Conservation (phyloP, 2,329 filamentous ascomycete genomes). For the Pseudonectria foliicola region DNA sequence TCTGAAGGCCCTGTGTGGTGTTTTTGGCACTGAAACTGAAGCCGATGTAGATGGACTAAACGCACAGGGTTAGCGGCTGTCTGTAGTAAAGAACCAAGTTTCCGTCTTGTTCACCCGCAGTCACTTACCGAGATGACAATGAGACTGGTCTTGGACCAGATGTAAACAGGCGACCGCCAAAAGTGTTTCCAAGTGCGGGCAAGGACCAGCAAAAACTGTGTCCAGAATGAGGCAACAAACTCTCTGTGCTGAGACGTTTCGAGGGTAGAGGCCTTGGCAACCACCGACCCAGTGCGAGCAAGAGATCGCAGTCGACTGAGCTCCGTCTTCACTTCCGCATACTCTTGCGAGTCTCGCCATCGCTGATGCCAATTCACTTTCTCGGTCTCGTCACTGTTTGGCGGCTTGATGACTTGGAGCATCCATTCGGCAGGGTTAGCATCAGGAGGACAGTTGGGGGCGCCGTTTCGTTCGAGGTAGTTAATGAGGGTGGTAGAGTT, state of each 20-base stretch:
- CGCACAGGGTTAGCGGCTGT: too few relatives aligned
- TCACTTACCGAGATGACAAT: not conserved
- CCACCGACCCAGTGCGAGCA: constrained; percentile 1
- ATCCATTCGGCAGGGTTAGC: constrained; percentile 63
- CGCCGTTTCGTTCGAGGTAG: constrained; percentile 56
- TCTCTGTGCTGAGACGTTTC: constrained; percentile 14
- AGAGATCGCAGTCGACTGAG: constrained; percentile 16
- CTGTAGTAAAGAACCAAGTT: too few relatives aligned
- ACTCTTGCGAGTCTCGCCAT: constrained; percentile 26
- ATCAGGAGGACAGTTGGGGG: constrained; percentile 39
- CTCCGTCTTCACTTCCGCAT: not conserved
- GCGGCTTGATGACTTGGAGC: constrained; percentile 34
- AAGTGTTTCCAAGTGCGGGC: constrained; percentile 24
- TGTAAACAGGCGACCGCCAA: constrained; percentile 41
- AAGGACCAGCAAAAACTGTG: constrained; percentile 22
- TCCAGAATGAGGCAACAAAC: constrained; percentile 17
- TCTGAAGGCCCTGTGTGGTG: constrained; percentile 56
- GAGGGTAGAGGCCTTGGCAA: too few relatives aligned
- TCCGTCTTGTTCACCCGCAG: not conserved
- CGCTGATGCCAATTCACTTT: constrained; percentile 40
- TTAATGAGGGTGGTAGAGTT: constrained; percentile 39
- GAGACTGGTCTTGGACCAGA: constrained; percentile 44
- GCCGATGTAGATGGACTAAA: constrained; percentile 51
- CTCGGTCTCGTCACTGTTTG: constrained; percentile 35
- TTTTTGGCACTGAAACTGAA: constrained; percentile 54